Evolutionary conservation across 805 yeast genomes (phyloP).

Genomic region (Candida coquimbonensis): DNA sequence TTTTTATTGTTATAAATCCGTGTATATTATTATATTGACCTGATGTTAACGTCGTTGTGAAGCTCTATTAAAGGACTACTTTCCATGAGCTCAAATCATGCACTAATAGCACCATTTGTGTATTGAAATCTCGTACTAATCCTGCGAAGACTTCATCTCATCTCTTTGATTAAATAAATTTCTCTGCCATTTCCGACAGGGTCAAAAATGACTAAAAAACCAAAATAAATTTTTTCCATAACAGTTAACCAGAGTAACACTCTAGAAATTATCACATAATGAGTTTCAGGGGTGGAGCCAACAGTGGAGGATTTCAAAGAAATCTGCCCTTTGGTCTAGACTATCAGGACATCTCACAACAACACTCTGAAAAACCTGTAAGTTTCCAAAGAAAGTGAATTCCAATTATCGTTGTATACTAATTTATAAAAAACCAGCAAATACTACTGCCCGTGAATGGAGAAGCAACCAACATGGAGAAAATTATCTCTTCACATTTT

Average conservation of each 20-base stretch:
- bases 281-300: constrained; percentile 48
- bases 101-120: background rate
- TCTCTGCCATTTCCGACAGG: background rate
- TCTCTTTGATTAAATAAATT: too few relatives aligned
- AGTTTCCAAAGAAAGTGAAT: background rate
- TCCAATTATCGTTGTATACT: too few relatives aligned
- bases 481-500: constrained; percentile 44
- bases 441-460: constrained; percentile 61
- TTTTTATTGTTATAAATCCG: background rate
- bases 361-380: constrained; percentile 27
- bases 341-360: constrained; percentile 47
- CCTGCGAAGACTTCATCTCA: too few relatives aligned
- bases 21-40: background rate
- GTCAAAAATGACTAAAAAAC: background rate
- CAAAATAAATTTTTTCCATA: background rate
- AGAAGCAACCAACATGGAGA: constrained; percentile 43
- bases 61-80: too few relatives aligned
- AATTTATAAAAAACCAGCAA: constrained; percentile 13
- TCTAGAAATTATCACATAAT: constrained; percentile 23
- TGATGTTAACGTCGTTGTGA: background rate
- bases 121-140: background rate
- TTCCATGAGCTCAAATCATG: background rate
- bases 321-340: constrained; percentile 68
- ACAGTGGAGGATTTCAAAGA: constrained; percentile 31
- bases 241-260: too few relatives aligned